Base-by-base conservation (phyloP, 2,329 filamentous ascomycete genomes). In the Teratosphaeria nubilosa region DNA sequence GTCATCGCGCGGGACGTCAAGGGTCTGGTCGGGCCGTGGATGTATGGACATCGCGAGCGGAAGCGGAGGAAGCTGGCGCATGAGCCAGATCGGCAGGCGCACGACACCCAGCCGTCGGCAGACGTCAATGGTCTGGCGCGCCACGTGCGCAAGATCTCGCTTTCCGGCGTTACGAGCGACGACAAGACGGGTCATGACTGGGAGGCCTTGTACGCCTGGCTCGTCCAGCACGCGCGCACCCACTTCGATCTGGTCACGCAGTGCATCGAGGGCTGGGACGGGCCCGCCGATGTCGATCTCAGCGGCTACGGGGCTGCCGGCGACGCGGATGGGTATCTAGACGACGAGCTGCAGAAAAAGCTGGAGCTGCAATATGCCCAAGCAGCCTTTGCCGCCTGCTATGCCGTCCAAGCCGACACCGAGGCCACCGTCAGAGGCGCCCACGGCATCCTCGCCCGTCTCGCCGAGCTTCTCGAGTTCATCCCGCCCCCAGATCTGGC, bases 261-360 rank as follows among this genome's bases (percentile, higher is more conserved):
- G 54, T 84, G 81, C 7, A 75, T 91, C 34, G 80, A 85, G 60
- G 81, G 87, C 62, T 92, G 88, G 88, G 83, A 86, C 65, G 88
- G 88, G 0, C 86, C 87, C 0, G 76, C 76, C 6, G 88, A 91
- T 66, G 78, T 86, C 53, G 86, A 91, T 63, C 70, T 90, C 4
- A 86, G 85, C 3, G 82, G 80, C 13, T 65, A 63, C 24, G 34
- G 22, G 5, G 22, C 34, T 20, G 7, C 51, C 25, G 62, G 80
- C 63, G 78, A 80, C 48, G 73, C 71, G 7, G 76, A 76, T 2
- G 71, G 78, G 53, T 83, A 82, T 74, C 70, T 90, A 54, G 79
- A 81, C 53, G 84, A 88, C 53, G 76, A 82, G 2, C 77, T 83
- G 52, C 81, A 84, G 63, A 75, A 77, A 34, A 79, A 82, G 61